Evolutionary conservation across 2,329 filamentous ascomycete genomes (phyloP), one percentile per base, ranked within the genome.

Genomic region (Neonectria hederae): DNA sequence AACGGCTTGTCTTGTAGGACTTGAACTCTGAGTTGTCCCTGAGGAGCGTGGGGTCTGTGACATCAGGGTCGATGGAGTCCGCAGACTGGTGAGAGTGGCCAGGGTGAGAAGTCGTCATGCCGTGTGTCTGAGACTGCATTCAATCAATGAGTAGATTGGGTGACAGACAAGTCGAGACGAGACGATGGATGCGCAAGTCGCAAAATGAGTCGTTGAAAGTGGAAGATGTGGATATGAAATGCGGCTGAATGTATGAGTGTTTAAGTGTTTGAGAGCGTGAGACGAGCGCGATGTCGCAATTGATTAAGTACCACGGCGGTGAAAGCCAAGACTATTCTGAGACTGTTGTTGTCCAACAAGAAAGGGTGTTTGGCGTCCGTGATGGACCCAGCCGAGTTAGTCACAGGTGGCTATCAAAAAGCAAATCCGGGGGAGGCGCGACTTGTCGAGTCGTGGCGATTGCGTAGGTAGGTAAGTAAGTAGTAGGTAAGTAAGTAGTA

Each of bases 31-130:
- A 94, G 77, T 95, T 86, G 71, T 94, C 91, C 76, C 86, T 90
- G 65, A 98, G 84, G 13, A 97, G 84, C n/a, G 89, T 85, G 30
- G 94, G 93, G 74, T 97, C 94, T 24, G 88, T 90, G 42, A 81
- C 72, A 62, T 83, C 79, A 71, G 87, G 75, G 70, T 81, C 77
- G 48, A 74, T 73, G 54, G 74, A 70, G 62, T 71, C 64, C 62
- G 59, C 64, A 52, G 71, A 69, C 70, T 63, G 69, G 30, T 70
- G 63, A 48, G 70, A 51, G 65, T 62, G 54, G 51, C 53, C 63
- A 54, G 63, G 49, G 32, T 62, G 65, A 63, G 65, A 58, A 59
- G 67, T 70, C 54, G 68, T 65, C 73, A 74, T 75, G 66, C 56
- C 61, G 66, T 69, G 66, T 57, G 51, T 56, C 54, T 65, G 63